Base-by-base conservation (phyloP, 148 eudicot genomes). In the Persicaria tinctoria region DNA sequence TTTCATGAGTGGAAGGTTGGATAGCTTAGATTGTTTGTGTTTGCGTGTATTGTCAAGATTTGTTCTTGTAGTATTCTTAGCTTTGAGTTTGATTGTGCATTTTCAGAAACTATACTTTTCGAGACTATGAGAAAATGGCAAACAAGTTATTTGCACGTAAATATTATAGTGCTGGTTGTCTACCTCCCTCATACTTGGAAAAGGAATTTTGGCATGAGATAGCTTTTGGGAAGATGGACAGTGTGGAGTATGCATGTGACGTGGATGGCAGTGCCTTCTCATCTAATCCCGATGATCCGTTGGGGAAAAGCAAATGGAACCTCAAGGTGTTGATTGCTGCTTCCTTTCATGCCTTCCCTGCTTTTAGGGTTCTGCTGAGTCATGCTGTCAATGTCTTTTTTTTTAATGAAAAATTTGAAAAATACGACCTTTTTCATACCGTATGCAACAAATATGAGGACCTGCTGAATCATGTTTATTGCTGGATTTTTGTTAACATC, bases 231-330 rank as follows among this genome's bases (percentile, higher is more conserved):
- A 90, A 88, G 88, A 87, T 93, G 75, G 97, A 95, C 74, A 86
- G 86, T 80, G 99, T 95, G 80, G 99, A 95, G 87, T 95, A 95
- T 87, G 99, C 99, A 78, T 95, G 97, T 78, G 99, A 95, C 84
- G 97, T 95, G 77, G 99, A 95, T 86, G 99, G 99, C 74, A 95
- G 97, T 89, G 99, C 97, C 62, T 95, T 92, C 83, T 95, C 99
- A 72, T 90, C 97, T 74, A 90, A 92, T 78, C 84, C 92, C 68
- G 76, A 48, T 73, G 99, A 95, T 84, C 96, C 82, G 73, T 93
- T 95, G 77, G 99, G 97, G 76, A 89, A 84, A 82, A 92, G 99
- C 92, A 92, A 88, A 83, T 95, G 96, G 97, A 95, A 95, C 79
- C 81, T 95, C 74, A 92, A 95, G 99, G 99, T 94, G 69, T 41